Evolutionary conservation across 441 rosid species (phyloP).

Genomic region (Gossypium lobatum): DNA sequence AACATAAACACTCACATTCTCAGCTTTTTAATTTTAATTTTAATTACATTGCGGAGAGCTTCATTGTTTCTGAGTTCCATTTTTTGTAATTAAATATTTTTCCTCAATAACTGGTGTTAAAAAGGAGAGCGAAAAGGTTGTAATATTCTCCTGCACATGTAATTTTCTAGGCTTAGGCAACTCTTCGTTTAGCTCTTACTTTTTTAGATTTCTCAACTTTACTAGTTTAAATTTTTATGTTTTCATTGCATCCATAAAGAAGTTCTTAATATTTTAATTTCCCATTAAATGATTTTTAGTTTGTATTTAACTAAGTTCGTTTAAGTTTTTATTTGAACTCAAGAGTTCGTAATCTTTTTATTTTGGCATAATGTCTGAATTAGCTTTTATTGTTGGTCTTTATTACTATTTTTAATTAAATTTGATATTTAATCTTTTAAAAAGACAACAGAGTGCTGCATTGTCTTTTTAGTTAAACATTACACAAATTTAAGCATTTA

Average conservation of each 20-base stretch:
- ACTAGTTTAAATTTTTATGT: no score
- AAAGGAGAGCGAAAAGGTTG: background rate
- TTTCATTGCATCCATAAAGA: background rate
- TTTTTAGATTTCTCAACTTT: background rate
- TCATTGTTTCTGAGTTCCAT: background rate
- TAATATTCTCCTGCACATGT: background rate
- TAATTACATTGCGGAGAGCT: background rate
- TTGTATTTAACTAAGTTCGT: background rate
- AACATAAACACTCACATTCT: background rate
- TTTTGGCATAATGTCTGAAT: no score
- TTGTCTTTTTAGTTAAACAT: no score
- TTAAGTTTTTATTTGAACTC: no score
- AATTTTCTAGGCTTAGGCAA: background rate
- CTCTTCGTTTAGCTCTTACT: background rate
- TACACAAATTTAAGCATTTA: no score
- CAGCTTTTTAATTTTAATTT: background rate
- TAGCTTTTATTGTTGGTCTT: no score
- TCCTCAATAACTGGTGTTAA: background rate
- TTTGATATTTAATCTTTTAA: no score
- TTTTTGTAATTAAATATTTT: slow-evolving; percentile 6
- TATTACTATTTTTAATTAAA: no score
- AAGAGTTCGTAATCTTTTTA: no score
- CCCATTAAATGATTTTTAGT: no score
- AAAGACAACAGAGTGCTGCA: no score
- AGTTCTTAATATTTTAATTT: no score